Evolutionary conservation across 768 basidiomycete species (phyloP).

Genomic region (Roridomyces roridus): DNA sequence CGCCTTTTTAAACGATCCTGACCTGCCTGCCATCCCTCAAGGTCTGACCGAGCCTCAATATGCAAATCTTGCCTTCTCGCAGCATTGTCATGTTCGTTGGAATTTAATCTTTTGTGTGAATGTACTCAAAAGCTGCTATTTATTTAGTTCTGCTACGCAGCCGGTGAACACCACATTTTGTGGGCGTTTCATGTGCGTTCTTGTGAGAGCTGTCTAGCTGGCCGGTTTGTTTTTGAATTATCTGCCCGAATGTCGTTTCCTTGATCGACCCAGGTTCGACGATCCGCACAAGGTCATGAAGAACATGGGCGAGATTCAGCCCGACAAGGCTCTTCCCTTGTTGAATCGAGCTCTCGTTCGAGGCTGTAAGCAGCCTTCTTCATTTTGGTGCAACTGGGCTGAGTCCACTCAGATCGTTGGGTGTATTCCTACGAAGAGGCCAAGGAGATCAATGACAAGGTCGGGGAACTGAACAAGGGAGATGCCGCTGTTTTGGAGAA

Average conservation of each 20-base stretch:
- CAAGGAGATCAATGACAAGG: conserved; percentile 5
- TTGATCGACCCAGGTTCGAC: conserved; percentile 6
- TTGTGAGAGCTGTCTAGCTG: conserved; percentile 20
- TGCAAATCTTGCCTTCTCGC: conserved; percentile 33
- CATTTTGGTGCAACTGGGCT: background rate
- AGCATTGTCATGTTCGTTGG: conserved; percentile 32
- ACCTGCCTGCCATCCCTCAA: conserved; percentile 31
- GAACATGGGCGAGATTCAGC: background rate
- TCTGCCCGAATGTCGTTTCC: background rate
- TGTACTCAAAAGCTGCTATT: background rate
- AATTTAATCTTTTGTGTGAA: background rate
- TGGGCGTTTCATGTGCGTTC: conserved; percentile 25
- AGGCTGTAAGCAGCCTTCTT: background rate
- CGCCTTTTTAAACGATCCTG: conserved; percentile 29
- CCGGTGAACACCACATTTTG: conserved; percentile 18
- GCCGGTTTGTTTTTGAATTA: conserved; percentile 12
- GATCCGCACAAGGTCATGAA: conserved; percentile 10
- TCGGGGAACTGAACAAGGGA: conserved; percentile 14
- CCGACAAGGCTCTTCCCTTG: background rate
- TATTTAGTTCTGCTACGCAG: conserved; percentile 20
- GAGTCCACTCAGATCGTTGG: background rate
- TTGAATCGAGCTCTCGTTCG: background rate
- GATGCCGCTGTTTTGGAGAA: conserved; percentile 8
- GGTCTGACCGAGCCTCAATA: conserved; percentile 35
- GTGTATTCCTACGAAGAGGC: conserved; percentile 20